These are phyloP conservation scores for Phallus indusiatus DNA, from an alignment of 768 basidiomycete genomes.

Conservation along the genomic window DNA sequence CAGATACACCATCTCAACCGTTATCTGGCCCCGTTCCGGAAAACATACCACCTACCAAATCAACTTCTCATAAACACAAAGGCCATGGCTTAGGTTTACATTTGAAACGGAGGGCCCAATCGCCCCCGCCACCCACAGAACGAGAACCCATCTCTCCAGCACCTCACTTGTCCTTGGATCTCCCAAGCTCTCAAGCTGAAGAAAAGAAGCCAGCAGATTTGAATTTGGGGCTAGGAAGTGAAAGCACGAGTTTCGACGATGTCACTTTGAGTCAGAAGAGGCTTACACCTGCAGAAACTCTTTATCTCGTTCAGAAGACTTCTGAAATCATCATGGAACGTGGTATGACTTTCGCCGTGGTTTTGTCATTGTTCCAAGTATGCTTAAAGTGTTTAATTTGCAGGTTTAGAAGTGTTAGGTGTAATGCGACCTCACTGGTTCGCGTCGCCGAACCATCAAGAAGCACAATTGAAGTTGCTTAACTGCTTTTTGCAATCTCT, in stretches of 20 bases:
- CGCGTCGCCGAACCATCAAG: conserved; percentile 40
- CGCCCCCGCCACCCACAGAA: conserved; percentile 3
- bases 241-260: conserved; percentile 49
- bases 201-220: conserved; percentile 26
- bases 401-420: conserved; percentile 74
- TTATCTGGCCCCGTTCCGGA: background rate
- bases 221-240: conserved; percentile 48
- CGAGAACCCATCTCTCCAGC: conserved; percentile 21
- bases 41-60: background rate
- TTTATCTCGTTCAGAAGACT: conserved; percentile 56
- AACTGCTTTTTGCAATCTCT: conserved; percentile 47
- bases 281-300: conserved; percentile 53
- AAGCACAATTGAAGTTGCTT: conserved; percentile 58
- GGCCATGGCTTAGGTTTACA: too few relatives aligned
- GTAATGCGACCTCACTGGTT: conserved; percentile 84
- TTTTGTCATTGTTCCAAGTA: conserved; percentile 2
- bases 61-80: background rate
- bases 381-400: conserved; percentile 5
- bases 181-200: conserved; percentile 44
- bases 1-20: background rate
- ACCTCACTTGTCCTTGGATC: conserved; percentile 56
- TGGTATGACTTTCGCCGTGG: conserved; percentile 34
- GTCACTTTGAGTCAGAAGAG: conserved; percentile 45
- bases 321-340: conserved; percentile 54
- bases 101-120: background rate